Conservation (phyloP, 2,329 filamentous ascomycete species). For the Fulvia fulva region DNA sequence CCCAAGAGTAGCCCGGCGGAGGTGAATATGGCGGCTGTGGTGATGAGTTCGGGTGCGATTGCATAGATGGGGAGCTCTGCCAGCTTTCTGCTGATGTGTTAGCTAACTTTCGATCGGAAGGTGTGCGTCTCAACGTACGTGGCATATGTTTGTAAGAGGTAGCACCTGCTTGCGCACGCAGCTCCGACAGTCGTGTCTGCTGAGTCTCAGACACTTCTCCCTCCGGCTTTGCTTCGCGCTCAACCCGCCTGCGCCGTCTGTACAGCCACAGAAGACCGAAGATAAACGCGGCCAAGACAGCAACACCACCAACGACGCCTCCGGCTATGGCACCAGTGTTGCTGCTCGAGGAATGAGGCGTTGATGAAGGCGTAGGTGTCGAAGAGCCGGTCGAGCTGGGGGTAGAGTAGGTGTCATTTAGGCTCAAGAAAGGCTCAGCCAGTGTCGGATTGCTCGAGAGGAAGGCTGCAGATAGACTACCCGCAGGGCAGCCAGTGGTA, state of each 20-base stretch:
- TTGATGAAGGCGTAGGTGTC: not conserved
- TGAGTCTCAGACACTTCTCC: not conserved
- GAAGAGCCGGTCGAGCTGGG: not conserved
- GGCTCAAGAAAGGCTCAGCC: slow-evolving; percentile 4
- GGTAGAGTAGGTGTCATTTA: slow-evolving; percentile 1
- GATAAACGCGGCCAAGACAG: not conserved
- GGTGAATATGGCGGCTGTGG: slow-evolving; percentile 1
- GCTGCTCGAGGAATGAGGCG: not conserved
- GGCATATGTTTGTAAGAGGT: not conserved
- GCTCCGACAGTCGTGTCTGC: not conserved
- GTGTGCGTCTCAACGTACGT: no score
- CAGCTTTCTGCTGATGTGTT: not conserved
- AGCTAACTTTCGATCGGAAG: not conserved
- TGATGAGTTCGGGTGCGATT: not conserved
- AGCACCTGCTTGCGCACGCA: not conserved
- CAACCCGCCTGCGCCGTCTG: not conserved
- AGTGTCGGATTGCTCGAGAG: slow-evolving; percentile 2
- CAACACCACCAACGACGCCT: slow-evolving; percentile 6
- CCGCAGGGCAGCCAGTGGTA: slow-evolving; percentile 1
- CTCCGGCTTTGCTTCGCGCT: not conserved
- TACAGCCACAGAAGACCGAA: slow-evolving; percentile 3
- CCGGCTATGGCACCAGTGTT: slow-evolving; percentile 7
- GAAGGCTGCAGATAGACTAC: slow-evolving; percentile 4
- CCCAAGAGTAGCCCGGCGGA: not conserved
- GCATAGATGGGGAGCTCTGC: not conserved